Percentiles rank a stretch among this genome's conserved stretches.
Evolutionary conservation across 331 rosid genomes (phyloP).

Genomic region (Pyrus hybrid): DNA sequence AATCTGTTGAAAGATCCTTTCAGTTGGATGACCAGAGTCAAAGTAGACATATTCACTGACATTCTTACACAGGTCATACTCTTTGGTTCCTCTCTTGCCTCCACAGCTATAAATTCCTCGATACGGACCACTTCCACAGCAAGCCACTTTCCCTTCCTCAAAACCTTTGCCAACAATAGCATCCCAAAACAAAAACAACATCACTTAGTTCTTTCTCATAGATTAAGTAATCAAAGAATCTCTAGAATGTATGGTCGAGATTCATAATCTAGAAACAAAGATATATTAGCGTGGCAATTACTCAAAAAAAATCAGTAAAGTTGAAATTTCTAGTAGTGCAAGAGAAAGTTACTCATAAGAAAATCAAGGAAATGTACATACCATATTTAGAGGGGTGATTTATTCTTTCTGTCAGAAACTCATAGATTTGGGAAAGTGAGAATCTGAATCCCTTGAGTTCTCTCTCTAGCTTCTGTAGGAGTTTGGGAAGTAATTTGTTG

Average conservation of each 20-base stretch:
- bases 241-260: too few species aligned
- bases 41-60: conserved; percentile 40
- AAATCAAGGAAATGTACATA: neutral
- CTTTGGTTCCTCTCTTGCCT: conserved; percentile 21
- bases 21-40: conserved; percentile 44
- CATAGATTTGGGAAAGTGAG: neutral
- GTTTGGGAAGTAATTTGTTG: conserved; percentile 8
- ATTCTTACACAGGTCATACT: conserved; percentile 37
- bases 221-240: neutral
- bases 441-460: conserved; percentile 17
- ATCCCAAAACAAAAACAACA: neutral
- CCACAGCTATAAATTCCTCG: conserved; percentile 53
- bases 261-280: too few species aligned
- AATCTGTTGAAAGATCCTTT: conserved; percentile 18
- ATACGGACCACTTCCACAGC: conserved; percentile 56
- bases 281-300: neutral
- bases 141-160: conserved; percentile 30
- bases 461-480: neutral
- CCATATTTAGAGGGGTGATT: conserved; percentile 20
- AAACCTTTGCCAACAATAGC: conserved; percentile 12
- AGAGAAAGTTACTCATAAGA: neutral
- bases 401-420: neutral
- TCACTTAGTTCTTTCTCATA: neutral
- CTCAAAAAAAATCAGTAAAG: neutral
- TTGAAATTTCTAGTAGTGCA: neutral